phyloP scores from a whole-genome alignment of 148 eudicot species.

The Rhododendron ovatum region DNA sequence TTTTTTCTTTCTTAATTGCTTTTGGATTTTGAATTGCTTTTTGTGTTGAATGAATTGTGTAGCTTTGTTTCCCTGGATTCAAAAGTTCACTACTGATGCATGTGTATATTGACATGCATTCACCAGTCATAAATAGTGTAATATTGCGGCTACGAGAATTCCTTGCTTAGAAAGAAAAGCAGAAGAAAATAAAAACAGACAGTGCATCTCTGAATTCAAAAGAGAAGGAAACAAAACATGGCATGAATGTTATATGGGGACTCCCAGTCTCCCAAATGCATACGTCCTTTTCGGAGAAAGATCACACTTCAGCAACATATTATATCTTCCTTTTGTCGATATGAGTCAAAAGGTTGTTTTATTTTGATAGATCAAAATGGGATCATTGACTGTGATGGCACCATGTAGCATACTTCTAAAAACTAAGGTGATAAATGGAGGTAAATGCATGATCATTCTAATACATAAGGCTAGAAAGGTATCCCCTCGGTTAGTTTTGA shows the following conservation, averaged over 20 bases:
- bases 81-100: neutral
- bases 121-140: neutral
- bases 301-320: neutral
- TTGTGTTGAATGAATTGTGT: neutral
- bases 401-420: neutral
- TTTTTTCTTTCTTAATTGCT: neutral
- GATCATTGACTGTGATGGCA: neutral
- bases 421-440: neutral
- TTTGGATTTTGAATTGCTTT: neutral
- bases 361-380: neutral
- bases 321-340: neutral
- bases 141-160: neutral
- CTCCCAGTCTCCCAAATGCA: neutral
- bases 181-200: neutral
- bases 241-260: neutral
- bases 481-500: neutral
- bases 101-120: neutral
- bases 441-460: neutral
- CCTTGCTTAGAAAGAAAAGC: neutral
- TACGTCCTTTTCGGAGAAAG: neutral
- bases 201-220: neutral
- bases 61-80: neutral
- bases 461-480: neutral
- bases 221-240: conserved; percentile 3
- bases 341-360: too few relatives aligned